These are phyloP conservation scores for Elymus sibiricus DNA, from an alignment of 176 grass and related monocot genomes.

Conservation along the genomic window DNA sequence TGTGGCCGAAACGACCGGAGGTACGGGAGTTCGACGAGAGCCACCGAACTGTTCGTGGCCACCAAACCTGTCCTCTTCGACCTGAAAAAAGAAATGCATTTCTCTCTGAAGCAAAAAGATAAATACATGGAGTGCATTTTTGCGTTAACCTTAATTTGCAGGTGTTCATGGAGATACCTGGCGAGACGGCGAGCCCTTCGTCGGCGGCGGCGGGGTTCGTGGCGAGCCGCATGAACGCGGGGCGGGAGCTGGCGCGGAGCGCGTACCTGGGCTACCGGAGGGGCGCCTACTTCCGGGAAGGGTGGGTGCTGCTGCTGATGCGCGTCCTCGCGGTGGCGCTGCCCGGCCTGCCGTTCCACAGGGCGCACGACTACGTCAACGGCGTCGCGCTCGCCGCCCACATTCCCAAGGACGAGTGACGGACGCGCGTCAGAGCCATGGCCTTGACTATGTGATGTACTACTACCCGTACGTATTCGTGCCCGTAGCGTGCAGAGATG, in stretches of 20 bases:
- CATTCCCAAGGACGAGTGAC: slow-evolving; percentile 31
- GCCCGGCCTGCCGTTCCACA: slow-evolving; percentile 48
- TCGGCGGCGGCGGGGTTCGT: neutral
- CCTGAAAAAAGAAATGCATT: neutral
- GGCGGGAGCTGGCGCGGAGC: slow-evolving; percentile 41
- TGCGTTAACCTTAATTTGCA: neutral
- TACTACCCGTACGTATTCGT: neutral
- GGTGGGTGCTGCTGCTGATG: slow-evolving; percentile 43
- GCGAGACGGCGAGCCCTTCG: neutral
- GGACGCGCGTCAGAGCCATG: neutral
- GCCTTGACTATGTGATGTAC: neutral
- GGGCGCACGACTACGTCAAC: slow-evolving; percentile 51
- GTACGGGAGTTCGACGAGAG: neutral
- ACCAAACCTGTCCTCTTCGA: neutral
- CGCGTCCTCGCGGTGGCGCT: slow-evolving; percentile 30
- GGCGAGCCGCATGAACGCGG: slow-evolving; percentile 23
- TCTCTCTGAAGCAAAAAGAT: neutral
- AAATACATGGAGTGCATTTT: neutral
- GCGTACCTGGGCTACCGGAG: slow-evolving; percentile 16
- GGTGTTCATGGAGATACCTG: slow-evolving; percentile 38
- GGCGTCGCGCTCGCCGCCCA: slow-evolving; percentile 12
- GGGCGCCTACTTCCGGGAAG: slow-evolving; percentile 41
- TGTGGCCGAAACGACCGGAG: neutral
- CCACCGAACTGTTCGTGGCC: neutral
- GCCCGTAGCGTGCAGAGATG: neutral